Evolutionary conservation across 345 rosid species (phyloP).

Genomic region (Sonneratia alba): DNA sequence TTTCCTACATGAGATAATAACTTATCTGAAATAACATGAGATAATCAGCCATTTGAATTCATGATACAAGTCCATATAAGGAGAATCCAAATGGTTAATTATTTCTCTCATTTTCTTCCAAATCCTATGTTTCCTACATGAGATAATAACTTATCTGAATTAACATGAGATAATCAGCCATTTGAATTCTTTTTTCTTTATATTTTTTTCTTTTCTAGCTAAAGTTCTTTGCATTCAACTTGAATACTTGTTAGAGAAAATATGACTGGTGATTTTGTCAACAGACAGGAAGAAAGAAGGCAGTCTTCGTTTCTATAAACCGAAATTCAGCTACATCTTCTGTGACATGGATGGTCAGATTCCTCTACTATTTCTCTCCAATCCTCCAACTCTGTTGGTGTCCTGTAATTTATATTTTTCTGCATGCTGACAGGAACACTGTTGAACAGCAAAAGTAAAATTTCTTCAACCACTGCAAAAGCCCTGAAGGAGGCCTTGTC

Average conservation of each 20-base stretch:
- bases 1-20: not conserved
- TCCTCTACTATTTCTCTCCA: conserved; percentile 8
- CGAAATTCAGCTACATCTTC: conserved; percentile 91
- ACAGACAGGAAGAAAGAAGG: conserved; percentile 92
- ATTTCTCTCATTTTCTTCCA: not conserved
- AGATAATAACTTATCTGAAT: not conserved
- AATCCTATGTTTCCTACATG: not conserved
- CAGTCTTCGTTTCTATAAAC: conserved; percentile 70
- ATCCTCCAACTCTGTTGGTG: conserved; percentile 5
- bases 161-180: not conserved
- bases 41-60: not conserved
- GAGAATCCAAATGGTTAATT: conserved; percentile 56
- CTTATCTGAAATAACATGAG: not conserved
- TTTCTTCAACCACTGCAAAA: conserved; percentile 53
- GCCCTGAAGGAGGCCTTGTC: conserved; percentile 80
- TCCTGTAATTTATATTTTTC: conserved; percentile 12
- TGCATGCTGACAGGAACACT: conserved; percentile 49
- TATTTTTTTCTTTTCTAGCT: conserved; percentile 8
- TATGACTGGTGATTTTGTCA: conserved; percentile 34
- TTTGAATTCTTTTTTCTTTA: not conserved
- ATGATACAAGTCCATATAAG: conserved; percentile 19
- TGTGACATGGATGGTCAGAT: conserved; percentile 96
- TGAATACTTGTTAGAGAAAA: conserved; percentile 15
- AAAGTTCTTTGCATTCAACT: not conserved
- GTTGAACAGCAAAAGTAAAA: conserved; percentile 68